Percentiles rank a stretch among this genome's conserved stretches.
phyloP scores from a whole-genome alignment of 2,329 filamentous ascomycete genomes.

The Fusarium napiforme region DNA sequence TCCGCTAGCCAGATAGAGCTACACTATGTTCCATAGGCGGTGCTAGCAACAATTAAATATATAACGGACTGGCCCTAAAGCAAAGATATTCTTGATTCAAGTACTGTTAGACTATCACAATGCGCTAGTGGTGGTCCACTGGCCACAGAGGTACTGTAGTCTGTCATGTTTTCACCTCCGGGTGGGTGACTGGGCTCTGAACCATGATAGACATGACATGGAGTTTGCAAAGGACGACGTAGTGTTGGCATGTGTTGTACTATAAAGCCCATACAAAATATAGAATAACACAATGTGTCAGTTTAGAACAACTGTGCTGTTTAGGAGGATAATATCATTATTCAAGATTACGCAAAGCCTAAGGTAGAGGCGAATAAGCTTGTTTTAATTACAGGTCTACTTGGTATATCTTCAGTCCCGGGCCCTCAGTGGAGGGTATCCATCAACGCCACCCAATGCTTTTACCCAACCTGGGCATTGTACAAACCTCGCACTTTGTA shows the following conservation, averaged over 20 bases:
- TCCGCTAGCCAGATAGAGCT: not conserved
- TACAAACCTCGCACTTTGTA: constrained; percentile 20
- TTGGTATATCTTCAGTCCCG: not conserved
- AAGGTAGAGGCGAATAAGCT: not conserved
- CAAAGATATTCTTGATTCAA: not conserved
- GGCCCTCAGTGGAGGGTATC: constrained; percentile 30
- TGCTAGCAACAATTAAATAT: not conserved
- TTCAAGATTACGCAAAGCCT: no score
- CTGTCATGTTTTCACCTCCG: not conserved
- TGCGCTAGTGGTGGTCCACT: not conserved
- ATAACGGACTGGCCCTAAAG: not conserved
- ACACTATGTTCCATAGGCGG: not conserved
- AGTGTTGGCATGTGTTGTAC: not conserved
- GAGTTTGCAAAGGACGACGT: not conserved
- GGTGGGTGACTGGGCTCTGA: not conserved
- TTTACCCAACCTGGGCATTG: constrained; percentile 18
- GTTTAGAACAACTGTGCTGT: not conserved
- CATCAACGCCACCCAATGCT: constrained; percentile 37
- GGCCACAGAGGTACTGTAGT: not conserved
- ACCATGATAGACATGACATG: not conserved
- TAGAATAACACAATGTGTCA: not conserved
- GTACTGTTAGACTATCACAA: not conserved
- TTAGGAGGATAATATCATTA: not conserved
- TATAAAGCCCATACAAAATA: not conserved
- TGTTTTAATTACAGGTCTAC: not conserved